phyloP scores from a whole-genome alignment of 257 asterid species.

The Linaria vulgaris region DNA sequence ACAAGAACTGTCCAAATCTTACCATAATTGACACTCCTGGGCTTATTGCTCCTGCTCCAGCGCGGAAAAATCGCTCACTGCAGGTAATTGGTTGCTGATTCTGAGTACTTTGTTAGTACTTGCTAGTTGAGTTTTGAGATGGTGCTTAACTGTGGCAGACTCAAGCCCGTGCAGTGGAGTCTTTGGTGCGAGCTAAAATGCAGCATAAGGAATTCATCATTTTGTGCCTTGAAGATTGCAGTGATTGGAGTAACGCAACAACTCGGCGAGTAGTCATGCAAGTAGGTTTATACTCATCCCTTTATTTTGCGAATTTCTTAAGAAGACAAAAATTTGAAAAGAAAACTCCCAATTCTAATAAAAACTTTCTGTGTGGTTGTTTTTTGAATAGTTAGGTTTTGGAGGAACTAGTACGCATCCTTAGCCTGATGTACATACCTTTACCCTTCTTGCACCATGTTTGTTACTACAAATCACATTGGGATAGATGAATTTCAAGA shows the following conservation, averaged over 20 bases:
- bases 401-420: too few species aligned
- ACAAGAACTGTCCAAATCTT: constrained; percentile 88
- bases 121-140: constrained; percentile 25
- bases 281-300: constrained; percentile 47
- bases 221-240: constrained; percentile 96
- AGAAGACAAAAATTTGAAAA: not conserved
- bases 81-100: constrained; percentile 48
- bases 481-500: too few species aligned
- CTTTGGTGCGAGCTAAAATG: constrained; percentile 91
- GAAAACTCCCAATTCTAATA: not conserved
- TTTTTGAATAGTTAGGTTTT: too few species aligned
- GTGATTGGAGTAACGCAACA: constrained; percentile 96
- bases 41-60: constrained; percentile 93
- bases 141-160: constrained; percentile 39
- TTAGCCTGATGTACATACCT: too few species aligned
- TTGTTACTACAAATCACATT: too few species aligned
- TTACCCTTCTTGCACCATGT: too few species aligned
- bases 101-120: not conserved
- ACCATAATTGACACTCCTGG: constrained; percentile 96
- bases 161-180: constrained; percentile 95
- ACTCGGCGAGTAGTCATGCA: constrained; percentile 97
- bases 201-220: constrained; percentile 95
- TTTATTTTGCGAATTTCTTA: constrained; percentile 18
- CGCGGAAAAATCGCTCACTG: constrained; percentile 78
- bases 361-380: not conserved